A percentile compares a stretch with the other conserved stretches of the same genome.
Evolutionary conservation across 2,329 filamentous ascomycete species (phyloP).

Genomic region (Stagonosporopsis cucurbitacearum): DNA sequence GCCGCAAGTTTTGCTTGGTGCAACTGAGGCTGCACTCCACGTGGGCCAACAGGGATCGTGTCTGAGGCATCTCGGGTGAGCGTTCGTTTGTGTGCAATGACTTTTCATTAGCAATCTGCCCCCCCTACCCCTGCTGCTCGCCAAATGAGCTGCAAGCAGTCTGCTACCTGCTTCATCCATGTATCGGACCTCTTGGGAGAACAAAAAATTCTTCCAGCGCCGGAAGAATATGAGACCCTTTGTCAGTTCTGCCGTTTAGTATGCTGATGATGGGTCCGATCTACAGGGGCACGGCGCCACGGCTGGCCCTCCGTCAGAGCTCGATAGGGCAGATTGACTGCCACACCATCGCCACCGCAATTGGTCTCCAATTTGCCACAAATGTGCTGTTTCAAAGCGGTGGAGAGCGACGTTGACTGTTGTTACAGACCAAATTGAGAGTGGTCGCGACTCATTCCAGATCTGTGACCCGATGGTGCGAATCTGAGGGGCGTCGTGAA

Average conservation of each 20-base stretch:
- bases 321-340: slow-evolving; percentile 20
- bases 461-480: slow-evolving; percentile 11
- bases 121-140: slow-evolving; percentile 27
- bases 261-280: slow-evolving; percentile 24
- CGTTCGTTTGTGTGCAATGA: slow-evolving; percentile 24
- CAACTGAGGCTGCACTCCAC: slow-evolving; percentile 37
- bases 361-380: slow-evolving; percentile 21
- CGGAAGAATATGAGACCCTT: slow-evolving; percentile 15
- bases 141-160: slow-evolving; percentile 18
- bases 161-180: slow-evolving; percentile 20
- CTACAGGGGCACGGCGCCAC: slow-evolving; percentile 30
- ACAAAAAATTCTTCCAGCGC: slow-evolving; percentile 20
- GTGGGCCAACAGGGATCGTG: slow-evolving; percentile 38
- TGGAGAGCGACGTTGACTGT: slow-evolving; percentile 21
- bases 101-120: slow-evolving; percentile 39
- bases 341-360: slow-evolving; percentile 27
- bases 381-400: slow-evolving; percentile 29
- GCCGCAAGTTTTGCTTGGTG: slow-evolving; percentile 5
- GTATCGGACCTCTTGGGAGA: slow-evolving; percentile 17
- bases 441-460: slow-evolving; percentile 6
- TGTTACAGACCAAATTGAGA: slow-evolving; percentile 25
- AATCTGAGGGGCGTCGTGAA: slow-evolving; percentile 12
- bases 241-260: slow-evolving; percentile 10
- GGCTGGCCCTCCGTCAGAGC: slow-evolving; percentile 24
- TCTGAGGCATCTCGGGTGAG: slow-evolving; percentile 24